Conservation (phyloP, 1,139 yeast genomes). For the Candida sanyaensis region DNA sequence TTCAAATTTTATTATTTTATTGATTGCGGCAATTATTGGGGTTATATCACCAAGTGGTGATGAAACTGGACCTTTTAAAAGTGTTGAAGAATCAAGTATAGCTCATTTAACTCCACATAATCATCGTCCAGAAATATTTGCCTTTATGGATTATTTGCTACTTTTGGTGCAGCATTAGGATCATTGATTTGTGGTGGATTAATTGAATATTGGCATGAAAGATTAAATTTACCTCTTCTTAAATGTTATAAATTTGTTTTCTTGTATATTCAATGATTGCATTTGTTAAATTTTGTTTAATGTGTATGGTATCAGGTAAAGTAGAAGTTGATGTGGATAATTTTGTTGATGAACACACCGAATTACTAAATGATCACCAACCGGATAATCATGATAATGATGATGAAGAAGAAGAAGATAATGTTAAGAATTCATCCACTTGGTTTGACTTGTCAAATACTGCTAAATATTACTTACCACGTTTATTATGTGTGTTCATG, state of each 20-base stretch:
- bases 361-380: slow-evolving; percentile 8
- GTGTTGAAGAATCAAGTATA: slow-evolving; percentile 82
- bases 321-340: slow-evolving; percentile 45
- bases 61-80: slow-evolving; percentile 91
- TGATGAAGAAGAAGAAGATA: slow-evolving; percentile 9
- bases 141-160: slow-evolving; percentile 67
- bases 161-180: slow-evolving; percentile 78
- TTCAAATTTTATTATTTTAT: slow-evolving; percentile 53
- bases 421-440: background rate
- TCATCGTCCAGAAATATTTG: slow-evolving; percentile 74
- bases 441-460: slow-evolving; percentile 27
- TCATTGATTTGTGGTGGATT: slow-evolving; percentile 63
- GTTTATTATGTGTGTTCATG: slow-evolving; percentile 55
- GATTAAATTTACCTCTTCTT: slow-evolving; percentile 29
- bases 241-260: slow-evolving; percentile 63
- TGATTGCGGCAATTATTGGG: slow-evolving; percentile 57
- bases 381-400: slow-evolving; percentile 11
- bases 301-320: slow-evolving; percentile 53
- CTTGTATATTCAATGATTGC: slow-evolving; percentile 60
- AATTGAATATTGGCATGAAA: slow-evolving; percentile 44
- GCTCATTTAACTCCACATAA: slow-evolving; percentile 75
- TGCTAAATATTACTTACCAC: slow-evolving; percentile 36
- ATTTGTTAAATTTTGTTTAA: slow-evolving; percentile 50
- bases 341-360: slow-evolving; percentile 8
- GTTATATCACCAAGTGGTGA: slow-evolving; percentile 91